phyloP scores from a whole-genome alignment of 2,329 filamentous ascomycete species.

The Claviceps maximensis region DNA sequence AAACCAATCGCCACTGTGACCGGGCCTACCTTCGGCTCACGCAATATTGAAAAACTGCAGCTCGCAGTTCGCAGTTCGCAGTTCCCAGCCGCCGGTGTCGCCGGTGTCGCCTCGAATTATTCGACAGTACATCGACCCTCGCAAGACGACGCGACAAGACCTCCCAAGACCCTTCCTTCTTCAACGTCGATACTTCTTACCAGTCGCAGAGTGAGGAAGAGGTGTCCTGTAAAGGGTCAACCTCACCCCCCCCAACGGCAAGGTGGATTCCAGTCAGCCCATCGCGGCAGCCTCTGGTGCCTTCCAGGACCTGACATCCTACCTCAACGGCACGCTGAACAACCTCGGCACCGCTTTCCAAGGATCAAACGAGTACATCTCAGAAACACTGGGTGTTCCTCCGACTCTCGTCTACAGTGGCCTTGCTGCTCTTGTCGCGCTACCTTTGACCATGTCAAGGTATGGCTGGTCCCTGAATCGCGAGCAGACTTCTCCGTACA shows the following conservation, averaged over 20 bases:
- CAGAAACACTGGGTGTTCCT: slow-evolving; percentile 35
- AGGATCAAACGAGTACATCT: slow-evolving; percentile 38
- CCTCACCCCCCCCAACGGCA: slow-evolving; percentile 29
- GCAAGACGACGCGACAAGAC: neutral
- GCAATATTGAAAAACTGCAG: neutral
- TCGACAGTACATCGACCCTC: neutral
- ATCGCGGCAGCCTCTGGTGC: slow-evolving; percentile 50
- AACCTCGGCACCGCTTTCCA: slow-evolving; percentile 35
- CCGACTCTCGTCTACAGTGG: slow-evolving; percentile 37
- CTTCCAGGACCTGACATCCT: slow-evolving; percentile 45
- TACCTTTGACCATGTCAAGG: slow-evolving; percentile 41
- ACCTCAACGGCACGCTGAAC: slow-evolving; percentile 39
- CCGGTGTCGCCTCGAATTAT: neutral
- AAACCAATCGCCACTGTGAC: too few relatives aligned
- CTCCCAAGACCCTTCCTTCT: neutral
- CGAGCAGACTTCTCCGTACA: slow-evolving; percentile 38
- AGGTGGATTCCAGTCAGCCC: slow-evolving; percentile 48
- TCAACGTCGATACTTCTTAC: neutral
- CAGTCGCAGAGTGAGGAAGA: slow-evolving; percentile 3
- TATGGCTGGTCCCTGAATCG: slow-evolving; percentile 36
- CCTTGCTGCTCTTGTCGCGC: slow-evolving; percentile 33
- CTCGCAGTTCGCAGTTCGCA: too few relatives aligned
- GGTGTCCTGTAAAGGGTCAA: slow-evolving; percentile 24
- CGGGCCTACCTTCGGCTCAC: neutral
- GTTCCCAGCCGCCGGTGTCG: neutral